Base-by-base conservation (phyloP, 441 rosid genomes). In the Isatis lusitanica region DNA sequence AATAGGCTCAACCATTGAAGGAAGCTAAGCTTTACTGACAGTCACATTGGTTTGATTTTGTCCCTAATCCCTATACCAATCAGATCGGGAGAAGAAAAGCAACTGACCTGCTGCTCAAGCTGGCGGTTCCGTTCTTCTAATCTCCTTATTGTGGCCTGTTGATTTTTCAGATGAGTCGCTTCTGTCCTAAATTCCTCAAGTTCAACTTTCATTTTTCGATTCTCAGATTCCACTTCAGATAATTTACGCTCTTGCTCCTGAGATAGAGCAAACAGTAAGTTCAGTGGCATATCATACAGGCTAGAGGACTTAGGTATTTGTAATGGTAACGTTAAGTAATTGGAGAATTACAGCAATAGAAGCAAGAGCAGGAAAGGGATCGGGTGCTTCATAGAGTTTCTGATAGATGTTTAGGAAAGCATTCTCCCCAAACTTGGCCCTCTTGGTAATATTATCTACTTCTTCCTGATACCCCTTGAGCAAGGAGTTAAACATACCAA, bases 351-450 rank as follows among this genome's bases (percentile, higher is more conserved):
- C 98, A 79, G 97, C 83, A 78, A 87, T 86, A 28, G 98, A 91
- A 78, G 97, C 94, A 81, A 93, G 96, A 69, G 97, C 89, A 3
- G 93, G 97, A 85, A 84, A 91, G 59, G 98, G 99, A 84, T 96
- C 99, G 35, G 99, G 99, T 63, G 98, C 99, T 87, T 96, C 99
- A 79, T 96, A 93, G 40, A 96, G 92, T 73, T 96, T 96, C 80
- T 93, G 99, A 83, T 93, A 96, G 74, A 96, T 90, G 78, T 96
- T 93, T 53, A 96, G 94, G 82, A 96, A 93, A 71, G 98, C 89
- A 84, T 96, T 96, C 81, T 96, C 98, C 73, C 98, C 99, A 82
- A 87, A 93, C 78, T 96, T 96, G 39, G 99, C 98, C 82, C 99
- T 91, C 86, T 96, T 96, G 70, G 99, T 96, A 71, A 96, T 90